A percentile compares a stretch with the other conserved stretches of the same genome.
phyloP scores from a whole-genome alignment of 192 early-diverging fungal genomes.

The Podila verticillata region DNA sequence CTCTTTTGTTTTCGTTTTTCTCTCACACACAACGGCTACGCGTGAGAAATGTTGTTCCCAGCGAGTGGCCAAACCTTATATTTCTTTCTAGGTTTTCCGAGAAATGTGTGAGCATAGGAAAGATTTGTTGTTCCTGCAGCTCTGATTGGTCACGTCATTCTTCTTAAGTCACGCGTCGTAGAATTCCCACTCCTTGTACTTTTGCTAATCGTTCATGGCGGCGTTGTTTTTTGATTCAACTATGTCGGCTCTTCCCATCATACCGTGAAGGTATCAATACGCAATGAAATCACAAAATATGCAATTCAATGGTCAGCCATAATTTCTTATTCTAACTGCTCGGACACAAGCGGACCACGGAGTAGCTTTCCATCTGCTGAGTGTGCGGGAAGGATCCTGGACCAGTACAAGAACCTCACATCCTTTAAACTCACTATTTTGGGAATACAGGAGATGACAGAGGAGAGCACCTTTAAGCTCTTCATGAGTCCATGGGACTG shows the following conservation, averaged over 20 bases:
- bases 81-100: constrained; percentile 12
- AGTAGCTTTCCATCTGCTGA: too few species aligned
- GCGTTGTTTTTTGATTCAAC: not conserved
- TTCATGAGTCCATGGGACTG: too few species aligned
- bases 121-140: not conserved
- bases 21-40: not conserved
- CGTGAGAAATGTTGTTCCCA: constrained; percentile 11
- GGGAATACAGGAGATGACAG: too few species aligned
- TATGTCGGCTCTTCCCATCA: constrained; percentile 1
- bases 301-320: constrained; percentile 4
- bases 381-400: too few species aligned
- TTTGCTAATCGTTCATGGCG: constrained; percentile 1
- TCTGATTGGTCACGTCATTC: constrained; percentile 8
- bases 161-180: constrained; percentile 3
- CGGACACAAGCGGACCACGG: too few species aligned
- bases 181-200: constrained; percentile 6
- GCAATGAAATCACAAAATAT: not conserved
- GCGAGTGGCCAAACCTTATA: constrained; percentile 10
- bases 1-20: constrained; percentile 9
- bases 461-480: too few species aligned
- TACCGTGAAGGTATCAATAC: constrained; percentile 1
- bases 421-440: too few species aligned
- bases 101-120: not conserved
- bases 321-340: not conserved
- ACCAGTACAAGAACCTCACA: too few species aligned